phyloP scores from a whole-genome alignment of 768 basidiomycete genomes.

The Phanerodontia chrysosporium region DNA sequence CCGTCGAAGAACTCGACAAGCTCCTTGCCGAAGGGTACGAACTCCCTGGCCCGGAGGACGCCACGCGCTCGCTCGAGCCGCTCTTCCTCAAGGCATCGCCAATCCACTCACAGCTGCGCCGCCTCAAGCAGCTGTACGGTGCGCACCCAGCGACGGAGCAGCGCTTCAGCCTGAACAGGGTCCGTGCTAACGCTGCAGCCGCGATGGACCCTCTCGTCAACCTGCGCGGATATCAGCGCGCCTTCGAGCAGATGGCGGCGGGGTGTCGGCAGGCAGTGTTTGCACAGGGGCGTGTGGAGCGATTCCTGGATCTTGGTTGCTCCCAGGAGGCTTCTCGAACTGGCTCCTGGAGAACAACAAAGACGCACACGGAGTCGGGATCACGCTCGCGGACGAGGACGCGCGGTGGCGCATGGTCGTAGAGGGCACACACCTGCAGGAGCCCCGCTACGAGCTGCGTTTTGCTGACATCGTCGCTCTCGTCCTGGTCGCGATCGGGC shows the following conservation, averaged over 20 bases:
- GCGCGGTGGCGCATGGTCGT: neutral
- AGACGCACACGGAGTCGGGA: conserved; percentile 3
- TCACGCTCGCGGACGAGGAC: conserved; percentile 10
- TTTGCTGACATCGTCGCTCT: conserved; percentile 7
- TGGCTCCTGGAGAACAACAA: conserved; percentile 11
- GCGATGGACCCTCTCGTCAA: neutral
- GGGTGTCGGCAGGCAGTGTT: neutral
- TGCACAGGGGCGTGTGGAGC: neutral
- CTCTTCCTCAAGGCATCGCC: neutral
- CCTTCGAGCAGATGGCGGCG: neutral
- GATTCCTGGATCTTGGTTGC: conserved; percentile 16
- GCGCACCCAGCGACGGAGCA: neutral
- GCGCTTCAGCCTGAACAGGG: neutral
- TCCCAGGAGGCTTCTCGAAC: conserved; percentile 15
- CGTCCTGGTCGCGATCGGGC: neutral
- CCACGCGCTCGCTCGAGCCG: neutral
- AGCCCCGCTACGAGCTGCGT: neutral
- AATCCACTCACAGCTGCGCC: neutral
- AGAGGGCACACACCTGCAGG: neutral
- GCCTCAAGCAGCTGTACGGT: neutral
- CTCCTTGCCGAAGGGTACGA: neutral
- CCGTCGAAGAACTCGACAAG: neutral
- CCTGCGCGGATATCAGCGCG: neutral
- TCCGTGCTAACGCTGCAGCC: too few species aligned
- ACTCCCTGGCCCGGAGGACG: neutral